Evolutionary conservation across 1,284 basidiomycete species (phyloP), one percentile per base, ranked within the genome.

Genomic region (Rhodotorula sp.): DNA sequence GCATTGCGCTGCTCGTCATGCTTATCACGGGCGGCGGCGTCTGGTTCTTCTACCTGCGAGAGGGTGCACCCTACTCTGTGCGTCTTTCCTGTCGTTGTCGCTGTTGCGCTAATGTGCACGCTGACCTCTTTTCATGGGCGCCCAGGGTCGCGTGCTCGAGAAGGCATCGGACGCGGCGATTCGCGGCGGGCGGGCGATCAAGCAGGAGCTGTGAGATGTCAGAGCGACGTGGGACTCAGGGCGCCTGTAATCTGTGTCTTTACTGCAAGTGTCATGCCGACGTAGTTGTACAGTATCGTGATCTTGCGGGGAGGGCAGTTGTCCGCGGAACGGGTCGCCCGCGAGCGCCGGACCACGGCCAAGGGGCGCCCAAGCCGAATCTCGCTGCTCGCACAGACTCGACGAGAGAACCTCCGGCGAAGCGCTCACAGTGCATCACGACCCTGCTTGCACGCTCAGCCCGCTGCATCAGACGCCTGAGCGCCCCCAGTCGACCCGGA

Each of bases 1-100:
- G 49, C n/a, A 50, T 70, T 34, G 65, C 66, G 14, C 57, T n/a
- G 17, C 0, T 53, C 50, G 46, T 56, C 66, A 25, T 70, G 57
- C 21, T 21, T 17, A 55, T 55, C 25, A 63, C 62, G 27, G 62
- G 62, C 27, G 62, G 62, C 25, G 45, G 44, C 23, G 45, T 55
- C 16, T 63, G 62, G 71, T 61, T 64, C 52, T 58, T 73, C 46
- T 58, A 61, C 60, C 41, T 70, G 41, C 64, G 71, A 45, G 48
- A 57, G 42, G 61, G 57, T 16, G 69, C 64, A 17, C 49, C 34
- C 1, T 66, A 61, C 45, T 56, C 54, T 3, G 61, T 63, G 62
- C 34, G 61, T 55, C 44, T 14, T 19, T 3, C 41, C n/a, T 14
- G n/a, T 27, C 10, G 27, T 19, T 34, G 12, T n/a, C 7, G 3